Evolutionary conservation across 1,284 basidiomycete genomes (phyloP).

Genomic region (Sporisorium iseilematis-ciliati): DNA sequence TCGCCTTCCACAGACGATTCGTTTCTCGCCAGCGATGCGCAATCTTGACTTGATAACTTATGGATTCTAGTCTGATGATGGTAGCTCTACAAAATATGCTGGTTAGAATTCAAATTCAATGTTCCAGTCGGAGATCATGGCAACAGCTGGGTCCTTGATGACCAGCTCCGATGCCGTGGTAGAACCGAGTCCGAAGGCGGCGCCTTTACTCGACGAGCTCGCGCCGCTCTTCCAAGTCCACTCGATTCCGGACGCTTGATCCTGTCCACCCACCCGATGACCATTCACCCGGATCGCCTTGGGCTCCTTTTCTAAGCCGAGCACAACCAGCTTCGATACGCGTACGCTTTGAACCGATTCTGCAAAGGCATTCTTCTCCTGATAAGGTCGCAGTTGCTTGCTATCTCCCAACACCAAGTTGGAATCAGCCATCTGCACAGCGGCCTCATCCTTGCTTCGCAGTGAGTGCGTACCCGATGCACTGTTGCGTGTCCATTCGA

Average conservation of each 20-base stretch:
- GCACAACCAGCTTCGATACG: slow-evolving; percentile 64
- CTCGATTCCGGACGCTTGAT: slow-evolving; percentile 14
- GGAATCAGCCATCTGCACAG: slow-evolving; percentile 21
- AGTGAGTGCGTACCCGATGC: slow-evolving; percentile 30
- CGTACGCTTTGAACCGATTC: slow-evolving; percentile 54
- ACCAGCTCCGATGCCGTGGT: slow-evolving; percentile 54
- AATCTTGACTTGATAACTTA: neutral
- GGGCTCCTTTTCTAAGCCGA: slow-evolving; percentile 58
- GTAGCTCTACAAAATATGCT: neutral
- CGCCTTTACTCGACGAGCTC: slow-evolving; percentile 35
- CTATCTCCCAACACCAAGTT: slow-evolving; percentile 36
- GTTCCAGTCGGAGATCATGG: slow-evolving; percentile 57
- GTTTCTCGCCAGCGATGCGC: neutral
- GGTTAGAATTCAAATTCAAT: slow-evolving; percentile 48
- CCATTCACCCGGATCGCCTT: slow-evolving; percentile 39
- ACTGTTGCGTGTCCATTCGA: slow-evolving; percentile 42
- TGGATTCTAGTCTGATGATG: neutral
- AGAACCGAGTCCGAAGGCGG: slow-evolving; percentile 18
- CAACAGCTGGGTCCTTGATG: slow-evolving; percentile 61
- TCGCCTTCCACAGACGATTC: neutral
- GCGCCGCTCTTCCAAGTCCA: slow-evolving; percentile 53
- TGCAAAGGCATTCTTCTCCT: slow-evolving; percentile 54
- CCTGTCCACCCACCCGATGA: slow-evolving; percentile 17
- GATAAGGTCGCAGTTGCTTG: slow-evolving; percentile 41
- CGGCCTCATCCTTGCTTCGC: slow-evolving; percentile 42